A percentile compares a stretch with the other conserved stretches of the same genome.
Conservation (phyloP, 2,329 filamentous ascomycete genomes). For the Hypoxylon sp. region DNA sequence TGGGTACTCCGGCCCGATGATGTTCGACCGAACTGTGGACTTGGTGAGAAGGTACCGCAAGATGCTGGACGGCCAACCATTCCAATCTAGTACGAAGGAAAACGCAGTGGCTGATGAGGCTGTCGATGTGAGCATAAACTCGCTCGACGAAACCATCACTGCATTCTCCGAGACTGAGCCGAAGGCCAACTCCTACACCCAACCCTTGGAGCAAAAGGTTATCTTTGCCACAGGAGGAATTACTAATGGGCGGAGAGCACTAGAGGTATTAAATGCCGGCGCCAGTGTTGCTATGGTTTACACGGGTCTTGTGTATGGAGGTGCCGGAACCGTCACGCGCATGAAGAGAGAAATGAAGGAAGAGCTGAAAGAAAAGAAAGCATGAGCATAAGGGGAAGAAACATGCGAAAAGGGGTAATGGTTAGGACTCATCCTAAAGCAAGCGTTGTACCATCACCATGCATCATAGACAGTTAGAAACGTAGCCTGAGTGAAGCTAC, state of each 20-base stretch:
- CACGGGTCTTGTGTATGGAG: constrained; percentile 78
- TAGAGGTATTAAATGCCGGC: constrained; percentile 86
- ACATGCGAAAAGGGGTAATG: not conserved
- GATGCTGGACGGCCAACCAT: constrained; percentile 70
- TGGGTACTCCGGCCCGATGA: constrained; percentile 90
- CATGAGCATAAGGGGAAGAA: constrained; percentile 25
- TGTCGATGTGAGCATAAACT: constrained; percentile 54
- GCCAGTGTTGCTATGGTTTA: constrained; percentile 94
- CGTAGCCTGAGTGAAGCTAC: constrained; percentile 12
- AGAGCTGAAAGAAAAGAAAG: constrained; percentile 49
- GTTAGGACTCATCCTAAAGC: constrained; percentile 10
- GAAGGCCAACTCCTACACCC: constrained; percentile 25
- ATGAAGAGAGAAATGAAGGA: constrained; percentile 75
- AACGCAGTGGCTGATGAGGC: constrained; percentile 53
- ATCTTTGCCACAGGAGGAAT: constrained; percentile 97
- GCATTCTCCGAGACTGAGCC: constrained; percentile 61
- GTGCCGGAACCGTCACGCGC: constrained; percentile 74
- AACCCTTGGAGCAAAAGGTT: constrained; percentile 72
- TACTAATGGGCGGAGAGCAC: constrained; percentile 86
- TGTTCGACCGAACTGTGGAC: constrained; percentile 84
- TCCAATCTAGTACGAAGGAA: constrained; percentile 53
- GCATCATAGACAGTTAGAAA: constrained; percentile 37
- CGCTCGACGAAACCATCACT: constrained; percentile 54
- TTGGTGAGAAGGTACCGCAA: constrained; percentile 85
- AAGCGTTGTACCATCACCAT: constrained; percentile 30